These are phyloP conservation scores for Emmonsiellopsis sp. DNA, from an alignment of 2,329 filamentous ascomycete species.

Conservation along the genomic window DNA sequence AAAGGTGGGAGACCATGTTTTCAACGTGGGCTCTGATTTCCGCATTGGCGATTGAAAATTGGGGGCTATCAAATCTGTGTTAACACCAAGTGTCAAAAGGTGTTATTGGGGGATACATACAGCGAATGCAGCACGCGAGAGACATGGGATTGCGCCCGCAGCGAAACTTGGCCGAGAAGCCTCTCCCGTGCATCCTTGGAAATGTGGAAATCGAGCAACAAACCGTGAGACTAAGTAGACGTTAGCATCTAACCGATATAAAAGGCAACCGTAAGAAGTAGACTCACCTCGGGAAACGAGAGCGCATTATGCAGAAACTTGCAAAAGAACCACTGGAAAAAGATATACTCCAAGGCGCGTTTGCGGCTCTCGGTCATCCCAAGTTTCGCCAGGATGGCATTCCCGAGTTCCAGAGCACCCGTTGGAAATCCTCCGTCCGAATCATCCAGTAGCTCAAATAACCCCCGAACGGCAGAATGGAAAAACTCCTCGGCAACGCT, in stretches of 20 bases:
- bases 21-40: conserved; percentile 26
- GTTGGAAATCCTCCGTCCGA: conserved; percentile 80
- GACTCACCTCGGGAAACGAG: conserved; percentile 71
- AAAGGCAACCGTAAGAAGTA: conserved; percentile 16
- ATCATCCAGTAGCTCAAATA: conserved; percentile 82
- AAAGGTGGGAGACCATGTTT: conserved; percentile 27
- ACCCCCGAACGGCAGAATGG: conserved; percentile 63
- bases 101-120: conserved; percentile 38
- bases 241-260: conserved; percentile 39
- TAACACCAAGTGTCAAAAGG: conserved; percentile 31
- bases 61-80: conserved; percentile 40
- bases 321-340: conserved; percentile 87
- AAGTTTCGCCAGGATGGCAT: conserved; percentile 70
- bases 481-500: conserved; percentile 84
- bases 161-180: conserved; percentile 62
- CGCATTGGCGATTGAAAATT: conserved; percentile 26
- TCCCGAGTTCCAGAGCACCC: conserved; percentile 73
- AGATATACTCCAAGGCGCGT: conserved; percentile 70
- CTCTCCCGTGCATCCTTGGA: conserved; percentile 81
- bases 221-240: conserved; percentile 41
- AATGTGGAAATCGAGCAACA: conserved; percentile 83
- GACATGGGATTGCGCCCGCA: conserved; percentile 68
- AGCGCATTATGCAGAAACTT: conserved; percentile 76
- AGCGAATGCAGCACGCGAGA: conserved; percentile 63
- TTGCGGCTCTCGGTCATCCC: conserved; percentile 59